Conservation (phyloP, 345 rosid species). For the rapeseed (Brassica napus) region Da-Ae NC_063436.1:10372001-10372500, state of each 20-base stretch:
- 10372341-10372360: not conserved
- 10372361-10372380: not conserved
- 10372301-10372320: not conserved
- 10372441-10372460: not conserved
- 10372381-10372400: not conserved
- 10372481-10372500: constrained; percentile 26
- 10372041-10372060: not conserved
- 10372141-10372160: not conserved
- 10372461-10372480: not conserved
- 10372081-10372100: not conserved
- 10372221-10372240: not conserved
- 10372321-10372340: not conserved
- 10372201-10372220: not conserved
- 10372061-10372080: not conserved
- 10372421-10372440: not conserved
- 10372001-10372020: not conserved
- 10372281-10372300: not conserved
- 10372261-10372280: not conserved
- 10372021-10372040: not conserved
- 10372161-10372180: not conserved
- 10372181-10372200: constrained; percentile 1
- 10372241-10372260: not conserved
- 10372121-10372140: too few species aligned
- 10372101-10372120: not conserved
- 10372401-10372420: constrained; percentile 2